These are phyloP conservation scores for Penicillium frequentans DNA, from an alignment of 2,329 filamentous ascomycete genomes.

Conservation along the genomic window DNA sequence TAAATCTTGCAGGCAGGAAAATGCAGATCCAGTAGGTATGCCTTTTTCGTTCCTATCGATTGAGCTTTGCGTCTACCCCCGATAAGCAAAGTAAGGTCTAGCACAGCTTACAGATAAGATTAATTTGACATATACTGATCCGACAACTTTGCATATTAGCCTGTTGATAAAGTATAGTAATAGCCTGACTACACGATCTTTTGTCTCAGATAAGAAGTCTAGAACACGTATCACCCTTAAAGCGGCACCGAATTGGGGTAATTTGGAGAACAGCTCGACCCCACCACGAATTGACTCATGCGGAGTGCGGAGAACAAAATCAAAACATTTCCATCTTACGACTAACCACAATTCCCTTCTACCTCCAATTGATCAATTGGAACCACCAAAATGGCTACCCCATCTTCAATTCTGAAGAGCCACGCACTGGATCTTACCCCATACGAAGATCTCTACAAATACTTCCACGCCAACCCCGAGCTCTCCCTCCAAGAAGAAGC, in stretches of 20 bases:
- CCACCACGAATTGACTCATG: neutral
- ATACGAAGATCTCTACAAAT: slow-evolving; percentile 59
- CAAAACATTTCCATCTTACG: neutral
- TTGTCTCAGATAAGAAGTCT: too few relatives aligned
- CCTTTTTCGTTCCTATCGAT: too few relatives aligned
- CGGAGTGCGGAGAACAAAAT: neutral
- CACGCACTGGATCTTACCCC: slow-evolving; percentile 34
- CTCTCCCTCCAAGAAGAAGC: slow-evolving; percentile 58
- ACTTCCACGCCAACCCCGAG: slow-evolving; percentile 61
- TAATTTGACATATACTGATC: too few relatives aligned
- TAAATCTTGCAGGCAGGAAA: too few relatives aligned
- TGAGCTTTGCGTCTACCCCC: too few relatives aligned
- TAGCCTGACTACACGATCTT: too few relatives aligned
- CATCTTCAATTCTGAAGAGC: slow-evolving; percentile 21
- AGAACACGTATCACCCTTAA: neutral
- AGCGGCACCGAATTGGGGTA: neutral
- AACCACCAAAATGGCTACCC: slow-evolving; percentile 24
- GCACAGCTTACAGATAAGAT: too few relatives aligned
- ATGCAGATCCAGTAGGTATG: too few relatives aligned
- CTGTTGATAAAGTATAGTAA: too few relatives aligned
- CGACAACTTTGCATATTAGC: too few relatives aligned
- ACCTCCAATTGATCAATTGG: neutral
- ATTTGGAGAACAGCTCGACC: neutral
- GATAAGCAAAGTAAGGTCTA: too few relatives aligned
- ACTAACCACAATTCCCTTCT: too few relatives aligned